Evolutionary conservation across 441 rosid genomes (phyloP), one percentile per base, ranked within the genome.

Genomic region (Theobroma grandiflorum): DNA sequence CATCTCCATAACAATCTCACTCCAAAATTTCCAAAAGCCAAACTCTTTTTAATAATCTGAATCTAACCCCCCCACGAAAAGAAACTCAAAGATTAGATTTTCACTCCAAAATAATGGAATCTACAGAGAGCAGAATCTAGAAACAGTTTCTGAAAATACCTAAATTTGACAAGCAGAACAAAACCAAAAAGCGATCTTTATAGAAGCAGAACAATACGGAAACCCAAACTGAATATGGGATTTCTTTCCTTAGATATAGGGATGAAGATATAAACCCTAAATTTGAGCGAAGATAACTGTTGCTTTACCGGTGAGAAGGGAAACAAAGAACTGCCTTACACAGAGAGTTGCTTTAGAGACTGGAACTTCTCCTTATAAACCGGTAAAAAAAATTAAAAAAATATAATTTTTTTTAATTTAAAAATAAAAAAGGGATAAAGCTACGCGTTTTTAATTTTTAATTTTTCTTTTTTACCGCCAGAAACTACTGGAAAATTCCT

Each of bases 401-500:
- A 26, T 26, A 26, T 26, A 26, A n/a, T 38, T 70, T 6, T 35
- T 7, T 0, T 47, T 35, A 53, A 16, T 53, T n/a, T 10, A 16
- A 2, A 45, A 45, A 7, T 8, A 33, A 57, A 47, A 11, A 69
- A 33, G 5, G 15, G 20, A 82, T 80, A 78, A 59, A 80, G 12
- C 50, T 15, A 72, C 78, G 80, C 82, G 78, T 78, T 80, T 57
- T 49, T 6, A n/a, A 26, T 26, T 26, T 26, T 26, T 11, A 43
- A 7, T 2, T 59, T 20, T 3, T 49, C 35, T 10, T 50, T 33
- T 64, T 49, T 33, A 10, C 47, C 26, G 20, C 85, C 11, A 67
- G 85, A 85, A 80, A 76, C 6, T 71, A 78, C 85, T 78, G 72
- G 89, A 83, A 74, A 8, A 11, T 80, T 83, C 87, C 43, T 26